Conservation (phyloP, 371 early-diverging fungal genomes). For the Apophysomyces ossiformis region DNA sequence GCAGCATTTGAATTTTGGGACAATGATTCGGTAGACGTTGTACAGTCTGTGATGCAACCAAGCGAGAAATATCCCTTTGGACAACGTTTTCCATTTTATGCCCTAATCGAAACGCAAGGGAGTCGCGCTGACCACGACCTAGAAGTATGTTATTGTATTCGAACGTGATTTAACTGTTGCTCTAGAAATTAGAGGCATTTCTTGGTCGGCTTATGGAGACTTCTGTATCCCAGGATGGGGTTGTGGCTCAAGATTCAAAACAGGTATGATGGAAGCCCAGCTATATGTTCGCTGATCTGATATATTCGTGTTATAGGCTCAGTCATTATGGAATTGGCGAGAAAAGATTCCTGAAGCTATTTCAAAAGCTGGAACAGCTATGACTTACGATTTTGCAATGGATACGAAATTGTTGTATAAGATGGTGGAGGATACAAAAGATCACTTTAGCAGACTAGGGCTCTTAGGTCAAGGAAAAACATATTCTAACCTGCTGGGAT, state of each 20-base stretch:
- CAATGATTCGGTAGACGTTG: conserved; percentile 55
- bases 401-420: conserved; percentile 70
- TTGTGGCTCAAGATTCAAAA: conserved; percentile 73
- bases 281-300: neutral
- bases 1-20: conserved; percentile 89
- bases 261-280: conserved; percentile 25
- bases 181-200: conserved; percentile 62
- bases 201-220: conserved; percentile 58
- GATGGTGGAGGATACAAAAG: conserved; percentile 62
- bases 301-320: conserved; percentile 27
- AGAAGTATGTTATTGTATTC: conserved; percentile 34
- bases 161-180: neutral
- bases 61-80: conserved; percentile 25
- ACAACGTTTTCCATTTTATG: conserved; percentile 61
- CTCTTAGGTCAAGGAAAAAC: conserved; percentile 50
- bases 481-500: conserved; percentile 62
- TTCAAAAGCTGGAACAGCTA: conserved; percentile 64
- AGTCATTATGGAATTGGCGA: conserved; percentile 72
- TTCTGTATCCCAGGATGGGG: conserved; percentile 71
- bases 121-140: conserved; percentile 81
- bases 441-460: conserved; percentile 49
- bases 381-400: conserved; percentile 80
- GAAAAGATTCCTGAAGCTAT: conserved; percentile 83
- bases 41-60: conserved; percentile 50
- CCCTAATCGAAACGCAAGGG: conserved; percentile 81